Conservation (phyloP, 2,329 filamentous ascomycete species). For the Fusarium illudens region DNA sequence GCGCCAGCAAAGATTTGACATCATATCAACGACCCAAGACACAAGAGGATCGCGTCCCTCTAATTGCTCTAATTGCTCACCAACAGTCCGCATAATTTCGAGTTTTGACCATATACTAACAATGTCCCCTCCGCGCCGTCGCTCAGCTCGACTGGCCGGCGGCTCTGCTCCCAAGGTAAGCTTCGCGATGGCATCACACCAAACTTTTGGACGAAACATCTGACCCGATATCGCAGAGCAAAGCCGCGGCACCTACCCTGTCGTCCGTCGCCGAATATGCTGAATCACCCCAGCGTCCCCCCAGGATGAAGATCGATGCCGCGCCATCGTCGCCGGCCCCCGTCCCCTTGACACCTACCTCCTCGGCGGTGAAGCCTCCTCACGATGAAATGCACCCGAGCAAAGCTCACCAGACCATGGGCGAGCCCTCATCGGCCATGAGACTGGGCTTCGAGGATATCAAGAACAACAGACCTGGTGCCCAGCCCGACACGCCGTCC, state of each 20-base stretch:
- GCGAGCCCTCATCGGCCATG: conserved; percentile 79
- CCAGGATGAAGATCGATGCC: conserved; percentile 43
- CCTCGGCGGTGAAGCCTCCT: conserved; percentile 73
- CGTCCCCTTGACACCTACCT: conserved; percentile 66
- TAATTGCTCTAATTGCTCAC: conserved; percentile 35
- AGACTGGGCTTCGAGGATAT: conserved; percentile 85
- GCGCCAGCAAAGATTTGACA: conserved; percentile 42
- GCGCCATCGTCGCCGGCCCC: conserved; percentile 49
- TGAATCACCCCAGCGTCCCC: conserved; percentile 47
- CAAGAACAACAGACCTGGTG: conserved; percentile 53
- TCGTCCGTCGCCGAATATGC: conserved; percentile 56
- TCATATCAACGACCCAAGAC: conserved; percentile 42
- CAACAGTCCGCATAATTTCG: conserved; percentile 25
- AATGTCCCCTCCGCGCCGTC: conserved; percentile 55
- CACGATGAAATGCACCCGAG: conserved; percentile 91
- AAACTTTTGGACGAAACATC: conserved; percentile 12
- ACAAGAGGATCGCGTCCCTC: conserved; percentile 38
- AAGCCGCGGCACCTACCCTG: conserved; percentile 46
- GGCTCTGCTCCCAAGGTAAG: conserved; percentile 48
- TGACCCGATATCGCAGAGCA: conserved; percentile 39
- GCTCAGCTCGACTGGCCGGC: conserved; percentile 55
- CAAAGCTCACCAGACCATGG: conserved; percentile 79
- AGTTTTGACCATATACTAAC: conserved; percentile 27
- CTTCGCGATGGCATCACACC: conserved; percentile 22
- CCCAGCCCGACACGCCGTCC: conserved; percentile 69